Base-by-base conservation (phyloP, 1,139 yeast genomes). In the Blastobotrys niveus region DNA sequence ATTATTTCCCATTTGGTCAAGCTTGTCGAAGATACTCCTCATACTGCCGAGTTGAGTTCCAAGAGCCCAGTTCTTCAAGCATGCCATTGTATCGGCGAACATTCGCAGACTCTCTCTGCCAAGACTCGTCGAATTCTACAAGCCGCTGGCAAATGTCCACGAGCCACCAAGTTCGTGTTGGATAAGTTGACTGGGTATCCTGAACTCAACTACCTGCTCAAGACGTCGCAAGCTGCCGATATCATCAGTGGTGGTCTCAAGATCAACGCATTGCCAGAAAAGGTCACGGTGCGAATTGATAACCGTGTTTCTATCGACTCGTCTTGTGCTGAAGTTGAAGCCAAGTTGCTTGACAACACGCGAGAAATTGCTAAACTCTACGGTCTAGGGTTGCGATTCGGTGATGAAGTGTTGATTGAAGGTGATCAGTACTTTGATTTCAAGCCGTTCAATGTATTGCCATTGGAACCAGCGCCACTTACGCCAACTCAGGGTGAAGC, bases 191-290 rank as follows among this genome's bases (percentile, higher is more conserved):
- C 37, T n/a, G 5, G 15, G 15, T 34, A 46, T 37, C 51, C 49
- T 7, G 29, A 17, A 17, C 38, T 49, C 36, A 48, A 51, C 37
- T 77, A 69, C 54, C 61, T 77, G 24, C 67, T 82, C 42, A 69
- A 73, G 39, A 80, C 88, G 1, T 73, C 85, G 5, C 86, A 80
- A 58, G 85, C 88, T 0, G 70, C 76, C n/a, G 88, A 82, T 59
- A 68, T 80, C 9, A 68, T 82, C 40, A 54, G 64, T n/a, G 89
- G 89, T 8, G 91, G 91, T 17, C 73, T 74, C 35, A 82, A 82
- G 61, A 67, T 78, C 27, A 82, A 82, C 57, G 89, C 91, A 2
- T 67, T 84, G 47, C 94, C 94, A 1, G 93, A 84, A 57, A 71
- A 68, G 50, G 82, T 76, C 5, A 66, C 70, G 5, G 67, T 79